Evolutionary conservation across 2,329 filamentous ascomycete species (phyloP).

Genomic region (Xylaria sp.): DNA sequence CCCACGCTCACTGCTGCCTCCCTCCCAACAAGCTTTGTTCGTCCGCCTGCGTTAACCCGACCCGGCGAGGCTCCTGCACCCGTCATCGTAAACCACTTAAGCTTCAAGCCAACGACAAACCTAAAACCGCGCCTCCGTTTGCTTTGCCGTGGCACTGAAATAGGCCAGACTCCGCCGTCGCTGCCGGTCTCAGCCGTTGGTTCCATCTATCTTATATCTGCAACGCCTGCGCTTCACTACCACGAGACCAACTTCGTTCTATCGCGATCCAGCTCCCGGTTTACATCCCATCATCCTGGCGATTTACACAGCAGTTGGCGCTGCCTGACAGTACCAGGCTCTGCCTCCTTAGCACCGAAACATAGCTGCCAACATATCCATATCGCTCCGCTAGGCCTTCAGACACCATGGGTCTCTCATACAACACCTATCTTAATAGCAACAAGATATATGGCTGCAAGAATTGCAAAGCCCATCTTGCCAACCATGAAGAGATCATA

Average conservation of each 20-base stretch:
- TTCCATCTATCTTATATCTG: too few relatives aligned
- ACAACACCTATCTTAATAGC: constrained; percentile 89
- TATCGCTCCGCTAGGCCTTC: not conserved
- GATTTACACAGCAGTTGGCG: not conserved
- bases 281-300: not conserved
- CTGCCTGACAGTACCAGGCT: not conserved
- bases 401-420: constrained; percentile 77
- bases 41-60: too few relatives aligned
- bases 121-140: not conserved
- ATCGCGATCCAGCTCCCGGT: not conserved
- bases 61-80: too few relatives aligned
- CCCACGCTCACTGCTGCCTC: not conserved
- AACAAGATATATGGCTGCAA: constrained; percentile 92
- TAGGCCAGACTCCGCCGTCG: not conserved
- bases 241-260: too few relatives aligned
- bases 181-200: too few relatives aligned
- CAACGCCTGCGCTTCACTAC: too few relatives aligned
- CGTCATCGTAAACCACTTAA: too few relatives aligned
- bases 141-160: not conserved
- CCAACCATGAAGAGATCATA: constrained; percentile 95
- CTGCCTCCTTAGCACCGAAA: not conserved
- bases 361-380: not conserved
- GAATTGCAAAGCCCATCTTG: constrained; percentile 92
- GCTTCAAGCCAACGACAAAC: not conserved
- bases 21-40: not conserved